Conservation (phyloP, 345 rosid species). For the Gossypium sturtianum region DNA sequence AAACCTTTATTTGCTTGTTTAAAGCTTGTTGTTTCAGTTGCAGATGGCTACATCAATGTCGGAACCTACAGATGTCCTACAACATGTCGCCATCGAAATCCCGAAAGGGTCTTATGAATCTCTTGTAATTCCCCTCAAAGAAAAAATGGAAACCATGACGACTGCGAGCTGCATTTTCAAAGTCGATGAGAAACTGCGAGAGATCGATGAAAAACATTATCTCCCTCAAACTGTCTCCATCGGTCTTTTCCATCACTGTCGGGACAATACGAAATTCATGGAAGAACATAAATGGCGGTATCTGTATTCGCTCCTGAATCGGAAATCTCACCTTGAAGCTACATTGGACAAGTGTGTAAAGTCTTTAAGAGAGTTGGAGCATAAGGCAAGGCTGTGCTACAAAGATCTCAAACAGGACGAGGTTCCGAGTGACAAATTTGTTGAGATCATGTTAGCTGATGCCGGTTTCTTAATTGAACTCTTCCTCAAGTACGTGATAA, state of each 20-base stretch:
- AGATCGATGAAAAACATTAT: slow-evolving; percentile 11
- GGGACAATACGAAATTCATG: neutral
- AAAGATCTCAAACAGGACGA: neutral
- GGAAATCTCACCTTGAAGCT: slow-evolving; percentile 29
- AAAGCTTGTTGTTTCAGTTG: neutral
- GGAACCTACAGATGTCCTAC: neutral
- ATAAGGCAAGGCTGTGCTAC: slow-evolving; percentile 33
- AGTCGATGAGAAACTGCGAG: slow-evolving; percentile 12
- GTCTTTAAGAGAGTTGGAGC: slow-evolving; percentile 34
- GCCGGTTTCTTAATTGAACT: slow-evolving; percentile 49
- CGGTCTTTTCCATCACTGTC: slow-evolving; percentile 35
- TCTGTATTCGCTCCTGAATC: slow-evolving; percentile 32
- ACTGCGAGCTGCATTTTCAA: slow-evolving; percentile 28
- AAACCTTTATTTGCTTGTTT: neutral
- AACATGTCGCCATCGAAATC: slow-evolving; percentile 32
- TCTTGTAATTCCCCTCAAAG: slow-evolving; percentile 26
- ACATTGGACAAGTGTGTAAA: slow-evolving; percentile 32
- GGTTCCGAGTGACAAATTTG: slow-evolving; percentile 23
- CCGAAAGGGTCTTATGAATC: neutral
- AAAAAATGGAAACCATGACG: slow-evolving; percentile 31
- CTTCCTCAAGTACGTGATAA: slow-evolving; percentile 29
- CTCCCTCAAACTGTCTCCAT: slow-evolving; percentile 36
- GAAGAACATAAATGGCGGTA: slow-evolving; percentile 49
- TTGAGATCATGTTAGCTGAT: slow-evolving; percentile 40
- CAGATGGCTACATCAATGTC: neutral